These are phyloP conservation scores for Pleurotus pulmonarius DNA, from an alignment of 768 basidiomycete genomes.

Conservation along the genomic window DNA sequence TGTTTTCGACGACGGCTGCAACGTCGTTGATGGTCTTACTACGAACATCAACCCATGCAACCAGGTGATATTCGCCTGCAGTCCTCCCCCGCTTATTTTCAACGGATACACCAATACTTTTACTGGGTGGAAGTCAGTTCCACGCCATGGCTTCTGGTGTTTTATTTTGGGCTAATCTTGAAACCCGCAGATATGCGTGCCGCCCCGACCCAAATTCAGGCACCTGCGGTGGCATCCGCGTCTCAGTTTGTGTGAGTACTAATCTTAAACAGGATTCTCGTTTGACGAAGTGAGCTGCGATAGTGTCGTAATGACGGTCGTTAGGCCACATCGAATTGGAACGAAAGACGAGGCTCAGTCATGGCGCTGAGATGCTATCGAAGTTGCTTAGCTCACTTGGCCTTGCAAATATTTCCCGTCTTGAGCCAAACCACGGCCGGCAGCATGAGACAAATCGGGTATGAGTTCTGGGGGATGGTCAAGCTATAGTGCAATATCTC, in stretches of 20 bases:
- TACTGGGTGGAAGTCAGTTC: conserved; percentile 16
- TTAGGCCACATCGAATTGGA: too few relatives aligned
- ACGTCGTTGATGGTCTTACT: conserved; percentile 21
- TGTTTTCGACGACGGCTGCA: conserved; percentile 25
- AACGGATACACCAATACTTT: conserved; percentile 22
- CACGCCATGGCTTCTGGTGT: background rate
- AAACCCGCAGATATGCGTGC: conserved; percentile 22
- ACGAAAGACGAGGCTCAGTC: too few relatives aligned
- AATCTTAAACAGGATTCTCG: background rate
- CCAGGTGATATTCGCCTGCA: conserved; percentile 25
- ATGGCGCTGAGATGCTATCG: too few relatives aligned
- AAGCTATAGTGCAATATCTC: too few relatives aligned
- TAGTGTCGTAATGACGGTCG: background rate
- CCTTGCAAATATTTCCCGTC: too few relatives aligned
- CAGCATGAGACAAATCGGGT: too few relatives aligned
- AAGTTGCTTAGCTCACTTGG: too few relatives aligned
- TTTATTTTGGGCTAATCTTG: background rate
- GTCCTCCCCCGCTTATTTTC: conserved; percentile 24
- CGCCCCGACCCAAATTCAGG: conserved; percentile 22
- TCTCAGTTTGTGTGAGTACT: conserved; percentile 26
- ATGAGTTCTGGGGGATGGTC: too few relatives aligned
- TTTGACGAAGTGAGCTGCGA: background rate
- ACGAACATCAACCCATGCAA: conserved; percentile 26
- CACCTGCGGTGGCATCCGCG: conserved; percentile 19
- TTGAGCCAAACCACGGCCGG: too few relatives aligned